Percentiles rank a stretch among this genome's conserved stretches.
phyloP scores from a whole-genome alignment of 106 monocot species.

The Apostasia ramifera region DNA sequence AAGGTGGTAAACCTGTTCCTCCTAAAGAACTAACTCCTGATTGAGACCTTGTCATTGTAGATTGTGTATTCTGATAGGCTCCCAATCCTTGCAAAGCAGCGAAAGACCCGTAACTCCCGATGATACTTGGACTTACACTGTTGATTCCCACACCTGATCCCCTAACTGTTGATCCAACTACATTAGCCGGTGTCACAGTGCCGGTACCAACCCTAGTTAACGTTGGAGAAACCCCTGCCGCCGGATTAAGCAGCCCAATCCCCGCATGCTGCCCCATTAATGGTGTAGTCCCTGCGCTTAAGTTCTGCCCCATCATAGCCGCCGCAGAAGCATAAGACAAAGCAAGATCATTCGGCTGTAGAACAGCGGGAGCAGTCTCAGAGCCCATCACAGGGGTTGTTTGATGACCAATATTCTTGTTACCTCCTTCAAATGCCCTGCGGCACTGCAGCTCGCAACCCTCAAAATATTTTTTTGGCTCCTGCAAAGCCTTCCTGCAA shows the following conservation, averaged over 20 bases:
- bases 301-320: constrained; percentile 14
- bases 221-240: constrained; percentile 10
- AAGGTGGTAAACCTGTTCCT: constrained; percentile 17
- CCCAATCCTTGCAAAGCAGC: constrained; percentile 36
- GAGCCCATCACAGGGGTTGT: background rate
- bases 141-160: constrained; percentile 21
- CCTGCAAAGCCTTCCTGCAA: constrained; percentile 13
- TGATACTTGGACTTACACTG: constrained; percentile 34
- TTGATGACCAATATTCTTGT: background rate
- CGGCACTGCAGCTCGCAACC: constrained; percentile 8
- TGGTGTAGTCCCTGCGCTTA: constrained; percentile 3
- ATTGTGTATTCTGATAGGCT: constrained; percentile 23
- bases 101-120: constrained; percentile 33
- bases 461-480: constrained; percentile 15
- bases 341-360: constrained; percentile 24
- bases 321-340: constrained; percentile 20
- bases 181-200: constrained; percentile 4
- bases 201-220: constrained; percentile 2
- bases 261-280: constrained; percentile 17
- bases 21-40: constrained; percentile 13
- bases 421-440: constrained; percentile 1
- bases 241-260: constrained; percentile 15
- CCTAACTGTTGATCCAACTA: constrained; percentile 15
- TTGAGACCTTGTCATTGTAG: constrained; percentile 9
- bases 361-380: background rate